Evolutionary conservation across 345 rosid species (phyloP).

Genomic region (Lenwebbia sp.): DNA sequence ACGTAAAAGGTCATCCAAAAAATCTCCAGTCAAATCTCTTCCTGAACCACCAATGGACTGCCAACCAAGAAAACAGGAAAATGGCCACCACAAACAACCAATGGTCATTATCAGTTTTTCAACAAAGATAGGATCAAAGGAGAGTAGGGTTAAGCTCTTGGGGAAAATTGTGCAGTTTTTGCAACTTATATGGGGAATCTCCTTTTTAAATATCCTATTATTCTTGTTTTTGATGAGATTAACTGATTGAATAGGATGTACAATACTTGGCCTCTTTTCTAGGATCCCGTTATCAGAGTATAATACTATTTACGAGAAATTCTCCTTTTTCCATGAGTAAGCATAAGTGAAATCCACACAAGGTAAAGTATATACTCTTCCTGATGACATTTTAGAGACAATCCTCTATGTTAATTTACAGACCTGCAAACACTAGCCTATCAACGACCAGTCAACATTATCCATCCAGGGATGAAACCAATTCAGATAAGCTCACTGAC

Average conservation of each 20-base stretch:
- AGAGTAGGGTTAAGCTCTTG: neutral
- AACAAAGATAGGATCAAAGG: neutral
- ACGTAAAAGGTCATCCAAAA: slow-evolving; percentile 71
- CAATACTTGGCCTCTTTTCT: neutral
- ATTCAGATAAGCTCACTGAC: neutral
- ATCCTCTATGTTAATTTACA: neutral
- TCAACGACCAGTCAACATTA: neutral
- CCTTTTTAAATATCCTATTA: neutral
- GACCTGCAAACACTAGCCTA: neutral
- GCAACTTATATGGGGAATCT: neutral
- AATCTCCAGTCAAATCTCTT: slow-evolving; percentile 54
- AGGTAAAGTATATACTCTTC: neutral
- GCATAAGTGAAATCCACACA: neutral
- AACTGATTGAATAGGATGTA: neutral
- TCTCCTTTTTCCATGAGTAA: neutral
- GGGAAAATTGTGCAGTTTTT: neutral
- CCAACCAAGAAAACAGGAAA: neutral
- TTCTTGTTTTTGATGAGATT: neutral
- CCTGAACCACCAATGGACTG: slow-evolving; percentile 53
- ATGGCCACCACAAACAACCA: neutral
- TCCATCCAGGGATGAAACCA: neutral
- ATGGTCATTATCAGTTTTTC: neutral
- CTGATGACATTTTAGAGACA: neutral
- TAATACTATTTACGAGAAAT: neutral
- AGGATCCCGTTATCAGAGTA: neutral